Evolutionary conservation across 2,329 filamentous ascomycete species (phyloP), one percentile per base, ranked within the genome.

Genomic region (Ophiostoma angusticollis): DNA sequence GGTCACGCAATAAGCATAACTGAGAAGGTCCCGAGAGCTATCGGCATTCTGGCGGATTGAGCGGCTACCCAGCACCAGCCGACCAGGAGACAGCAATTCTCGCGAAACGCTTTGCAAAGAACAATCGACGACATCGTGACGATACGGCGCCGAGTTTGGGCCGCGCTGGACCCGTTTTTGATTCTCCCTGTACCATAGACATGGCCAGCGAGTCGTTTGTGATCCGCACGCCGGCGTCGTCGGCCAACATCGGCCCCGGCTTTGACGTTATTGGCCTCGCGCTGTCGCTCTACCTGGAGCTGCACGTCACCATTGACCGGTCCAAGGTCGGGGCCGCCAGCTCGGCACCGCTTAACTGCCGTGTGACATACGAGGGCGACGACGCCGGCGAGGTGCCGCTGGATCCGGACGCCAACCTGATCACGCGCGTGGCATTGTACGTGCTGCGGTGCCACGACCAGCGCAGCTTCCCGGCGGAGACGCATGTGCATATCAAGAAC

Each of bases 221-320:
- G 50, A 83, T 86, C 68, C 76, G 72, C 63, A 84, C 85, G 45
- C 89, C 89, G 48, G 93, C 84, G 65, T 96, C 89, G 44, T 95
- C 87, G 45, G 89, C 89, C 64, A 96, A 96, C 68, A 95, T 96
- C 56, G 89, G 85, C 50, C 89, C 89, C 35, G 89, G 89, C 43
- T 98, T 96, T 69, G 89, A 98, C 67, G 89, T 95, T 52, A 94
- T 96, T 58, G 85, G 91, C 50, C 79, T 98, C 45, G 89, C 89
- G 8, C 72, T 98, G 50, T 93, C 86, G 49, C 78, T 95, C 59
- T 93, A 89, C 65, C 81, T 98, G 48, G 87, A 95, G 65, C 68
- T 96, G 41, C 72, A 78, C 47, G 82, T 96, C 58, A 84, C 78
- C 46, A 70, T 93, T 54, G 74, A 82, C 59, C 67, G 74, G 43